Evolutionary conservation across 225 moss, liverwort and hornwort genomes (phyloP), one percentile per base, ranked within the genome.

Genomic region (Sphagnum contortum): DNA sequence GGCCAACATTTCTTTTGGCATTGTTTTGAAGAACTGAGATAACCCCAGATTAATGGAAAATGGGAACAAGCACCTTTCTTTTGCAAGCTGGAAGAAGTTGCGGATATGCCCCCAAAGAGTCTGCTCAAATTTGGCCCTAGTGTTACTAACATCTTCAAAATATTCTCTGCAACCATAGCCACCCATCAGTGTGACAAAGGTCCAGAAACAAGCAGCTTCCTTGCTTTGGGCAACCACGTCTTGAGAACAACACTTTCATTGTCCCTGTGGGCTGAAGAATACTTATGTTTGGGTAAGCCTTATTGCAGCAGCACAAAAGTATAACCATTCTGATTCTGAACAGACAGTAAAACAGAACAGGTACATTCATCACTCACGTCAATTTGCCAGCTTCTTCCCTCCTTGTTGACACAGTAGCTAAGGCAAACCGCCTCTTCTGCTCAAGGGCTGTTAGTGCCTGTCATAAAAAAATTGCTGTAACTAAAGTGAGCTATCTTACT

Each of bases 141-240:
- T 98, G 63, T 91, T 89, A 77, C 89, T 98, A 29, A 98, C 98
- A 81, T 98, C 98, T 75, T 98, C 98, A 72, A 98, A 98, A 69
- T 93, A 98, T 74, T 93, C 93, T 54, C 93, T 98, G 85, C 69
- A 74, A 63, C 52, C 61, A 13, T 52, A 67, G 62, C 51, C 45
- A 60, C 60, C 6, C 49, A 51, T 13, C 63, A 73, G 47, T 47
- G 67, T 48, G 12, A 67, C 56, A 12, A 57, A 13, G 45, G 5
- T 6, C 29, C 29, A 29, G 29, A 63, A 48, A 47, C 12, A 63
- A 63, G 4, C 47, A 63, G 49, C 8, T 29, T 29, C 29, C 29
- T 29, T 29, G 29, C 29, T 29, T 29, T 29, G 29, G 29, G 29
- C 29, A 29, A 29, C 29, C 29, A 29, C 29, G 1, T 29, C 29